Base-by-base conservation (phyloP, 1,139 yeast species). In the Kodamaea sp. region DNA sequence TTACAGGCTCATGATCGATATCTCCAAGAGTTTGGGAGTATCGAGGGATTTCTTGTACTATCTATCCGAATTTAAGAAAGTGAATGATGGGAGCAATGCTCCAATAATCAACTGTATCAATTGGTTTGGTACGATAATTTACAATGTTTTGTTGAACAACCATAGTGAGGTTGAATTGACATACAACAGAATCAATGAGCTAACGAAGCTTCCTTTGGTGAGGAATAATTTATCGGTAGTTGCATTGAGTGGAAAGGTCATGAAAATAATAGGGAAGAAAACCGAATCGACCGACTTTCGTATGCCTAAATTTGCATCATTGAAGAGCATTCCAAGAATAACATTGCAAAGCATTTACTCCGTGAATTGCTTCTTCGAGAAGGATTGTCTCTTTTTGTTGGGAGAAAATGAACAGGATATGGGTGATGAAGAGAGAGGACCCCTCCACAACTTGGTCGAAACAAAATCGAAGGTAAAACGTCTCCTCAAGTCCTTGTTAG, bases 1-100 rank as follows among this genome's bases (percentile, higher is more conserved):
- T 5, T 73, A 72, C 46, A 51, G 54, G 11, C 37, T 41, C 8
- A 50, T 75, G 15, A 54, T 78, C 21, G 53, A 60, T 3, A 46
- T 61, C 1, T 62, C 66, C 35, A 56, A 64, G 14, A 66, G 63
- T 27, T 47, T 78, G 28, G 87, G 88, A 0, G 47, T 78, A 3
- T 61, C 79, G 0, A 75, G 75, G 42, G 86, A 80, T 35, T 62
- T 76, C 25, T 61, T 63, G 3, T 77, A 66, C 49, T 80, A 71
- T 51, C 44, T 68, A 10, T 58, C 59, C 5, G 88, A 82, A 43
- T 60, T 73, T 26, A 51, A 55, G 7, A 69, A 63, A 26, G 51
- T 78, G 15, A 51, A 62, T 26, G 50, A 47, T 7, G 34, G 56
- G 2, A 61, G 48, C 12, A 43, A 48, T 4, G 47, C 57, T 4